Base-by-base conservation (phyloP, 371 early-diverging fungal genomes). In the Rhizopus stolonifer region DNA sequence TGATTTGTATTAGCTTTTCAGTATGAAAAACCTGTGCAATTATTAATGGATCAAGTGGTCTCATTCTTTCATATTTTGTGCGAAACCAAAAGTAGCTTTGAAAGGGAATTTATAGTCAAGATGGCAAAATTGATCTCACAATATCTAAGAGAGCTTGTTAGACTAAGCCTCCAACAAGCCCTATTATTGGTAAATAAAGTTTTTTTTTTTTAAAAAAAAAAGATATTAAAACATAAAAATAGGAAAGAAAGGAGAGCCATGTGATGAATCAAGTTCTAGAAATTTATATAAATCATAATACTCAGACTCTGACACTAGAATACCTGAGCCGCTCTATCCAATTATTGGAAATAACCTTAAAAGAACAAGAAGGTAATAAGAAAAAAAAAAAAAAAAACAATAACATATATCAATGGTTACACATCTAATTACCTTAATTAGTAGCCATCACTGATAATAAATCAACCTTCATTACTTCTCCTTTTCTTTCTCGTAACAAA, bases 151-250 rank as follows among this genome's bases (percentile, higher is more conserved):
- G 54, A 62, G 24, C 46, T 62, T 14, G 40, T 62, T 9, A 53
- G 45, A 50, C 33, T 54, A 17, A 46, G 54, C 34, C 23, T 62
- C 5, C 58, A 62, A 31, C 53, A 57, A 34, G 38, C 54, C 17
- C 44, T 62, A 17, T 22, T 62, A 40, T 26, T 62, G 50, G 63
- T 62, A 57, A 52, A n/a, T 34, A 49, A 23, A 19, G 14, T 29
- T 29, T 29, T 29, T 29, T 29, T 4, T 29, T 29, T 29, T 29
- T 29, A 29, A 10, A 22, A 32, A 50, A 2, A 24, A 47, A 33
- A 11, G 31, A 25, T 19, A 19, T 23, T 4, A 11, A 46, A 14
- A 13, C 4, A 29, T 15, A 29, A 23, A 42, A 38, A 38, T 49
- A 15, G 11, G 17, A 38, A 49, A 15, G 15, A 18, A 19, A 42